Evolutionary conservation across 768 basidiomycete species (phyloP).

Genomic region (Lactarius sanguifluus): DNA sequence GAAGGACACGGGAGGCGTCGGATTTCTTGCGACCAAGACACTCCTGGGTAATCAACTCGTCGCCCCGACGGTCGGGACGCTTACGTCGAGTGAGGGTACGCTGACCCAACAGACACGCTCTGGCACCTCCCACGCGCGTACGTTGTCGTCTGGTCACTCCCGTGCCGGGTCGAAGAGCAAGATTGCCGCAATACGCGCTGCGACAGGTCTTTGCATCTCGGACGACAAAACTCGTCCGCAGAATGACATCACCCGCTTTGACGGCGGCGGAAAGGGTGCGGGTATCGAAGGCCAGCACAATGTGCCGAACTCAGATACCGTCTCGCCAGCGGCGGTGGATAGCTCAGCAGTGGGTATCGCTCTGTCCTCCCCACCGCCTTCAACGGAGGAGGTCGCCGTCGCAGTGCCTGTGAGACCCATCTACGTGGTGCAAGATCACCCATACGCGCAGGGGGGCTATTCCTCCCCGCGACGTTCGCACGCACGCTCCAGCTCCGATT

Average conservation of each 20-base stretch:
- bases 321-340: slow-evolving; percentile 32
- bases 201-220: slow-evolving; percentile 32
- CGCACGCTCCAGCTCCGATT: slow-evolving; percentile 35
- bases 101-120: slow-evolving; percentile 36
- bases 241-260: slow-evolving; percentile 30
- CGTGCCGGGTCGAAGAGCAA: slow-evolving; percentile 43
- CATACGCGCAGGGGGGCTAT: slow-evolving; percentile 37
- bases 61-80: slow-evolving; percentile 44
- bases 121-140: slow-evolving; percentile 38
- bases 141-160: slow-evolving; percentile 33
- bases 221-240: slow-evolving; percentile 29
- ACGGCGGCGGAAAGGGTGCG: neutral
- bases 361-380: slow-evolving; percentile 40
- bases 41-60: slow-evolving; percentile 63
- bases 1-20: slow-evolving; percentile 42
- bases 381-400: slow-evolving; percentile 30
- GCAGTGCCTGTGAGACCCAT: slow-evolving; percentile 29
- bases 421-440: slow-evolving; percentile 37
- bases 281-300: neutral
- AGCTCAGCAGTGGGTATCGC: slow-evolving; percentile 44
- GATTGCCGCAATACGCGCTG: slow-evolving; percentile 38
- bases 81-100: slow-evolving; percentile 28
- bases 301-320: neutral
- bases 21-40: slow-evolving; percentile 65
- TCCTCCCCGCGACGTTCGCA: slow-evolving; percentile 27